Conservation (phyloP, 805 yeast species). For the Kregervanrija fluxuum region DNA sequence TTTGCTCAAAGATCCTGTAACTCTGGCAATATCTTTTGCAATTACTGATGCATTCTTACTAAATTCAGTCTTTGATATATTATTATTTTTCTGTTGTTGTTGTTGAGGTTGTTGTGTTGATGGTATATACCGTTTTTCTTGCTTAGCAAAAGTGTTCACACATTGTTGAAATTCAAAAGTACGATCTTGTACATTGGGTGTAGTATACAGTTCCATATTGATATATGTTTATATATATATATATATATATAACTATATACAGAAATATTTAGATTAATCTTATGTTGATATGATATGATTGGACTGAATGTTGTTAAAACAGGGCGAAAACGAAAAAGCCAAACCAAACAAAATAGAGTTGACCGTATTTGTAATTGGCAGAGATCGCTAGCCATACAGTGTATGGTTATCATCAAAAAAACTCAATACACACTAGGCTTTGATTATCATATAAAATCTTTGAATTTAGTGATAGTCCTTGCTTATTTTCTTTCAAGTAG, state of each 20-base stretch:
- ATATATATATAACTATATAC: neutral
- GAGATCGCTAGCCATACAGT: neutral
- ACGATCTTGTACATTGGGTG: slow-evolving; percentile 58
- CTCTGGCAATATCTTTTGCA: slow-evolving; percentile 83
- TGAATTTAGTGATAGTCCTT: too few species aligned
- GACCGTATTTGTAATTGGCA: neutral
- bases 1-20: slow-evolving; percentile 73
- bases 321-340: neutral
- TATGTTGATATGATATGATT: neutral
- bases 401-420: too few species aligned
- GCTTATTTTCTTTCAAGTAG: too few species aligned
- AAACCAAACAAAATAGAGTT: neutral
- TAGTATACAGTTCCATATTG: slow-evolving; percentile 21
- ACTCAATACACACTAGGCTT: too few species aligned
- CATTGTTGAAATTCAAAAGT: slow-evolving; percentile 92
- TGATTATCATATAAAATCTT: too few species aligned
- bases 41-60: slow-evolving; percentile 67
- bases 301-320: neutral
- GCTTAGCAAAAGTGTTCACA: slow-evolving; percentile 66
- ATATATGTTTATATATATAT: too few species aligned
- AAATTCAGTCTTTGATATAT: slow-evolving; percentile 47
- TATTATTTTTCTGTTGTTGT: slow-evolving; percentile 5
- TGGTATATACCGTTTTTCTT: slow-evolving; percentile 17
- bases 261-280: neutral
- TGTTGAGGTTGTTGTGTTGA: slow-evolving; percentile 12